Evolutionary conservation across 345 rosid species (phyloP).

Genomic region (Stellera chamaejasme): DNA sequence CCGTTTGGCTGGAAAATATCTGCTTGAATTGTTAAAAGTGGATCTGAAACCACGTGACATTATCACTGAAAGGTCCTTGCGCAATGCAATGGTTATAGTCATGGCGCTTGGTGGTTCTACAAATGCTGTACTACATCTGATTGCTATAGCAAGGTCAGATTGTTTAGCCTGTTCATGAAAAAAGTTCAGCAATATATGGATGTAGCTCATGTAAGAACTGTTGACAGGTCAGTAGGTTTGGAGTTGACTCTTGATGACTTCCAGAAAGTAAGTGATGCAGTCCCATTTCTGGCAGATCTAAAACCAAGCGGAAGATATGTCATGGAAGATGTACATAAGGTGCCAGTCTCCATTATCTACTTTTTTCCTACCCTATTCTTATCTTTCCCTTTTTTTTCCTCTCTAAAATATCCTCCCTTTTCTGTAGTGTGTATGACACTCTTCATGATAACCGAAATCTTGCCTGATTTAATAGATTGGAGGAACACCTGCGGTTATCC

Average conservation of each 20-base stretch:
- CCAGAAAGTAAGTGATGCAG: slow-evolving; percentile 86
- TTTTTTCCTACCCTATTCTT: slow-evolving; percentile 1
- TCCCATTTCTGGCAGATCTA: slow-evolving; percentile 94
- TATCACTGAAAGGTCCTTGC: slow-evolving; percentile 71
- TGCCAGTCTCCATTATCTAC: slow-evolving; percentile 16
- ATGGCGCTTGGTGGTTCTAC: slow-evolving; percentile 99
- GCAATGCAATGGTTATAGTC: slow-evolving; percentile 94
- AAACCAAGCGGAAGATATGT: slow-evolving; percentile 98
- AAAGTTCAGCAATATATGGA: slow-evolving; percentile 9
- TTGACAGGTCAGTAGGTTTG: slow-evolving; percentile 90
- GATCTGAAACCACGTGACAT: slow-evolving; percentile 94
- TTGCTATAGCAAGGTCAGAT: slow-evolving; percentile 88
- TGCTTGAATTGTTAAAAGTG: slow-evolving; percentile 69
- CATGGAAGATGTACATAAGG: slow-evolving; percentile 98
- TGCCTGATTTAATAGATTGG: slow-evolving; percentile 42
- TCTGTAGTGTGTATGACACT: not conserved
- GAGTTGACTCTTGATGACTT: slow-evolving; percentile 86
- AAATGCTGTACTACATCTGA: slow-evolving; percentile 92
- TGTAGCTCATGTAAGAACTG: slow-evolving; percentile 15
- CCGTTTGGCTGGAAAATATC: slow-evolving; percentile 83
- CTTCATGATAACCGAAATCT: not conserved
- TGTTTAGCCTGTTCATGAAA: slow-evolving; percentile 3
- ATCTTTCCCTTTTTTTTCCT: not conserved
- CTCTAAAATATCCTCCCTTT: not conserved
- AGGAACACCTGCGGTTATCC: slow-evolving; percentile 72